These are phyloP conservation scores for Fusarium udum DNA, from an alignment of 2,329 filamentous ascomycete genomes.

Conservation along the genomic window DNA sequence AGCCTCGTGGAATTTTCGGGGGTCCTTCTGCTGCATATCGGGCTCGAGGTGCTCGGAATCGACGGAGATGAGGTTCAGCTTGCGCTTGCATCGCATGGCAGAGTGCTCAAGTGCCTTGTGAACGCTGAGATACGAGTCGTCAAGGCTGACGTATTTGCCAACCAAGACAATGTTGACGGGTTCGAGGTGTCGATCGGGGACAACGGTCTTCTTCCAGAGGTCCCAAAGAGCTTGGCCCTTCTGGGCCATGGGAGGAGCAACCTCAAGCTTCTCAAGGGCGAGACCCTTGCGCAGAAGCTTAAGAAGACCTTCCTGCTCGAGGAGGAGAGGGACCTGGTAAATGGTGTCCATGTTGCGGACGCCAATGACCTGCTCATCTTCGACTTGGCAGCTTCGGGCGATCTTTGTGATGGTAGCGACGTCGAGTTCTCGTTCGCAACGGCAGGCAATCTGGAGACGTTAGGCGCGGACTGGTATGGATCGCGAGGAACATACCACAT, in stretches of 20 bases:
- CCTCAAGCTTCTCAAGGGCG: constrained; percentile 66
- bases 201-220: constrained; percentile 78
- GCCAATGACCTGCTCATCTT: constrained; percentile 84
- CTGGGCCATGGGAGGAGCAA: constrained; percentile 62
- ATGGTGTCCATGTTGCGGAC: constrained; percentile 90
- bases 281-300: constrained; percentile 72
- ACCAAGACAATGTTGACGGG: constrained; percentile 85
- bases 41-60: constrained; percentile 87
- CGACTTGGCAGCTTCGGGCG: constrained; percentile 87
- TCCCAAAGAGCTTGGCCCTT: constrained; percentile 78
- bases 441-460: constrained; percentile 79
- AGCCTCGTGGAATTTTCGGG: constrained; percentile 82
- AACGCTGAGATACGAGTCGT: constrained; percentile 87
- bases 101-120: constrained; percentile 89
- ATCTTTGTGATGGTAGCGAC: constrained; percentile 84
- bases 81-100: constrained; percentile 84
- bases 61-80: constrained; percentile 84
- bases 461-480: not conserved
- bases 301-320: constrained; percentile 82
- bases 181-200: constrained; percentile 70
- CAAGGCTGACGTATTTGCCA: constrained; percentile 87
- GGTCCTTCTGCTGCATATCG: constrained; percentile 66
- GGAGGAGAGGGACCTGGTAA: constrained; percentile 94
- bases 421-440: constrained; percentile 82
- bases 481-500: constrained; percentile 62